Base-by-base conservation (phyloP, 257 asterid species). In the Verbascum thapsus region DNA sequence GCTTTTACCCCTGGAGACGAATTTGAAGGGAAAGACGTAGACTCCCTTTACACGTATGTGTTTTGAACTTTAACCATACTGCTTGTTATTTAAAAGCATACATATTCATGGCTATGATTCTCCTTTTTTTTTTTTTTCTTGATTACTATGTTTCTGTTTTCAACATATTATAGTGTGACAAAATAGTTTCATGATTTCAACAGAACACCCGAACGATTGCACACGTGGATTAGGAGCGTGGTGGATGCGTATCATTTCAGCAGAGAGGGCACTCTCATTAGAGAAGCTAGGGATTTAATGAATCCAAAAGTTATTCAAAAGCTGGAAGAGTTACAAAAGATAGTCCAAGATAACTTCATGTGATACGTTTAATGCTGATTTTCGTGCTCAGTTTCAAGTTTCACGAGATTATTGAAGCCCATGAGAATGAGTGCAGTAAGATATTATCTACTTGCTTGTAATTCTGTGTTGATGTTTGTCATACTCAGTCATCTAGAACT, bases 1-100 rank as follows among this genome's bases (percentile, higher is more conserved):
- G 97, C 99, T 52, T 94, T 94, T 78, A 87, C 95, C 20, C 97
- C 97, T 0, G 99, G 99, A 19, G 92, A 78, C 19, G 97, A 94
- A 74, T 69, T 90, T 37, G 76, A 87, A 81, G 97, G 96, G 61
- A 47, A 72, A 66, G 83, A 94, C 35, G 78, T 87, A 1, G 96
- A 89, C 68, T 49, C 56, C 69, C 95, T 94, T 8, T 90, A 85
- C 80, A 90, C 99, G 95, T 94, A 77, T 5, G 92, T 63, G 42
- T 74, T 52, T 40, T 63, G 53, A 51, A 17, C 68, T 35, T 51
- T 20, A 32, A 38, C 48, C 51, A 23, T 41, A 10, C 57, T 63
- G 10, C 52, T 22, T 22, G 2, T 7, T 6, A 39, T 19, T 58
- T 40, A 18, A 40, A 44, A 40, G 7, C 57, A 15, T 15, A 34